Base-by-base conservation (phyloP, 2,329 filamentous ascomycete genomes). In the Alternaria angustiovoidea region DNA sequence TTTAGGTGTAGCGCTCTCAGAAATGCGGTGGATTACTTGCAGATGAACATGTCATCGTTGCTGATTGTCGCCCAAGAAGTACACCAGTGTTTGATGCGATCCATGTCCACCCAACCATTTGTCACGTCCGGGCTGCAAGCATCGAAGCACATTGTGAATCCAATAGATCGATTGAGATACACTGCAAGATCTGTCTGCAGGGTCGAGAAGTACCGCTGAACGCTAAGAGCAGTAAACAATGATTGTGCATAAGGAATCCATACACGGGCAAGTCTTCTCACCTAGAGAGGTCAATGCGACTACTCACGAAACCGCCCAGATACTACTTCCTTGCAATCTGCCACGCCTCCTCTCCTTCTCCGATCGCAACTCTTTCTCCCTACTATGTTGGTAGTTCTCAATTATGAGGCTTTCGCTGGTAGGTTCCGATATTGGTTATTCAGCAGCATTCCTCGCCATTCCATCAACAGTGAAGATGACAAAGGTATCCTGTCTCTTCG, bases 51-150 rank as follows among this genome's bases (percentile, higher is more conserved):
- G 46, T 24, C 32, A 38, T 49, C 7, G 32, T 20, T 18, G 14
- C 20, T 24, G 4, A 42, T 6, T 12, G 7, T 49, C 20, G 14
- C 46, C 12, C 32, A 49, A 49, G 32, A 30, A 24, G 14, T 26
- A 12, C 12, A 49, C 46, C 34, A 38, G 22, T 49, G 46, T 49
- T 49, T 49, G 32, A 49, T 49, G 32, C 8, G 20, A 49, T 49
- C 20, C 46, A 38, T 49, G 20, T 36, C 9, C 46, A 7, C 14
- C 12, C 32, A 9, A 14, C 22, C 46, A 36, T 20, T 22, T 24
- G 7, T 34, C 20, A 11, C 4, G 12, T 22, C 9, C 11, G 14
- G 9, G 30, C 30, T 32, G 20, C 32, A 14, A 49, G 46, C 46
- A 8, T 12, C 5, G 22, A 18, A 41, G 12, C 14, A n/a, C 32